Evolutionary conservation across 768 basidiomycete genomes (phyloP).

Genomic region (Mycena haematopus): DNA sequence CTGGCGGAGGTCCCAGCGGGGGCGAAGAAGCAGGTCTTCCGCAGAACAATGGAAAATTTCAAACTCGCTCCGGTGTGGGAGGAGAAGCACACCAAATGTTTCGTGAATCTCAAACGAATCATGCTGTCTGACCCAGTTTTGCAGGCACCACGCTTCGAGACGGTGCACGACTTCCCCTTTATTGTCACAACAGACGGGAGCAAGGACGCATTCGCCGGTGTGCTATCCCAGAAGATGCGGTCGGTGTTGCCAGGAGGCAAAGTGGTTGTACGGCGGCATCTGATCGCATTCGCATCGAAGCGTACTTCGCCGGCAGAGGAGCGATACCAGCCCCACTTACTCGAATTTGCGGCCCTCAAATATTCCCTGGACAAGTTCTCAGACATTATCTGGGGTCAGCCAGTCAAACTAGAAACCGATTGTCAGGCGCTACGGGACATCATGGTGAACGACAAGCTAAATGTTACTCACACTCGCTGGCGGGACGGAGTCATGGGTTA

Average conservation of each 20-base stretch:
- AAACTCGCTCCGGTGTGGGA: slow-evolving; percentile 25
- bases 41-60: slow-evolving; percentile 28
- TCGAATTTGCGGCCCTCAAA: slow-evolving; percentile 33
- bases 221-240: background rate
- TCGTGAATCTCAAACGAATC: slow-evolving; percentile 32
- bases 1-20: slow-evolving; percentile 28
- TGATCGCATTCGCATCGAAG: background rate
- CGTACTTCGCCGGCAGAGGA: background rate
- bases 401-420: background rate
- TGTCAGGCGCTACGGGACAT: slow-evolving; percentile 32
- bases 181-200: slow-evolving; percentile 1
- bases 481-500: slow-evolving; percentile 32
- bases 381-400: background rate
- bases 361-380: background rate
- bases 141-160: slow-evolving; percentile 29
- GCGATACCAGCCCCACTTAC: slow-evolving; percentile 31
- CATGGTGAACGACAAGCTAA: slow-evolving; percentile 30
- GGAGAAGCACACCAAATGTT: slow-evolving; percentile 31
- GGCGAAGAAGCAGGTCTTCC: slow-evolving; percentile 34
- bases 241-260: background rate
- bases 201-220: background rate
- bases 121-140: slow-evolving; percentile 20
- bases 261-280: background rate
- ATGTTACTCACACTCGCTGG: slow-evolving; percentile 35
- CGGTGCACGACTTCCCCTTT: slow-evolving; percentile 24